These are phyloP conservation scores for Phoma sp. DNA, from an alignment of 2,329 filamentous ascomycete species.

Conservation along the genomic window DNA sequence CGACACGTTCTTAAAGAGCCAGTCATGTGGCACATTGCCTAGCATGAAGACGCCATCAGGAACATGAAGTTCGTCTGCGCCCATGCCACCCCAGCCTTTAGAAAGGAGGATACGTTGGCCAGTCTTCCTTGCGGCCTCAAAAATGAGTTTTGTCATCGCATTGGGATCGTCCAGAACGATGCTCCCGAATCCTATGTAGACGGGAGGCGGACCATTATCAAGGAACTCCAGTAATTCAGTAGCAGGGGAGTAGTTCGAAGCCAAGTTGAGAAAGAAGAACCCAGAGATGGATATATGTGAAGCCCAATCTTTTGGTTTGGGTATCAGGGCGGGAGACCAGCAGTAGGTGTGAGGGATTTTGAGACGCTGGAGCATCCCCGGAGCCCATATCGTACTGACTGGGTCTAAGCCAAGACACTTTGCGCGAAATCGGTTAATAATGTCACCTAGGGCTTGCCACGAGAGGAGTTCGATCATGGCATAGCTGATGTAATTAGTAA, in stretches of 20 bases:
- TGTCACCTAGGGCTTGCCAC: constrained; percentile 59
- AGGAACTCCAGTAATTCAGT: constrained; percentile 33
- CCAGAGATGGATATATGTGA: constrained; percentile 32
- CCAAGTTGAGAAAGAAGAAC: constrained; percentile 35
- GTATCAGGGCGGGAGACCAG: constrained; percentile 51
- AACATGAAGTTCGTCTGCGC: constrained; percentile 64
- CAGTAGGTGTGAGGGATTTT: constrained; percentile 56
- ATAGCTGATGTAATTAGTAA: constrained; percentile 56
- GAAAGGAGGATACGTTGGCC: constrained; percentile 78
- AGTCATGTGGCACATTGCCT: constrained; percentile 68
- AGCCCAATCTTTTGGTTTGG: constrained; percentile 28
- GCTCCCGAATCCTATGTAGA: constrained; percentile 44
- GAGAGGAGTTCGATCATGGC: constrained; percentile 57
- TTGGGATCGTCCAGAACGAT: constrained; percentile 41
- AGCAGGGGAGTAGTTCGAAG: constrained; percentile 29
- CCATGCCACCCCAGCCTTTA: constrained; percentile 83
- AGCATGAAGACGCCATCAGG: constrained; percentile 77
- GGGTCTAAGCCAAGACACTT: constrained; percentile 52
- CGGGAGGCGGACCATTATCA: constrained; percentile 31
- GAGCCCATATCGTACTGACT: constrained; percentile 47
- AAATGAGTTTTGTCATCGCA: constrained; percentile 37
- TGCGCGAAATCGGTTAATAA: constrained; percentile 55
- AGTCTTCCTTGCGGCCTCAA: constrained; percentile 49
- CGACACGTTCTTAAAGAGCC: constrained; percentile 81
- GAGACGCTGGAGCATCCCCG: constrained; percentile 46